Base-by-base conservation (phyloP, 2,329 filamentous ascomycete genomes). In the Rhynchosporium secalis region DNA sequence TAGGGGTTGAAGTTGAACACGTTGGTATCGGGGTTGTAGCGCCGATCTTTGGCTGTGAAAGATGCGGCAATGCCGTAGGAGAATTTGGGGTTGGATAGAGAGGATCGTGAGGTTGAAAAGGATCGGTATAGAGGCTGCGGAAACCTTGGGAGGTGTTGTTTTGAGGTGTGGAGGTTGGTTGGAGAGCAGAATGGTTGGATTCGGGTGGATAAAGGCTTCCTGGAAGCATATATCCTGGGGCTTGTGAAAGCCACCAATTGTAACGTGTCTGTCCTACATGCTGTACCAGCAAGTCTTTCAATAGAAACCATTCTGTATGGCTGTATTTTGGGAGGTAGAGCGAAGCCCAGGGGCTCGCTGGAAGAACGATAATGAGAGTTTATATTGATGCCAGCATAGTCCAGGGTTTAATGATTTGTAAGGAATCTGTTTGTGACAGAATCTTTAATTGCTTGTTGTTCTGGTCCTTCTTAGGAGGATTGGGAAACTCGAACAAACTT, bases 21-120 rank as follows among this genome's bases (percentile, higher is more conserved):
- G 76, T 92, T 87, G 54, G 80, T 81, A n/a, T 82, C 77, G 12
- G 88, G 86, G 66, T 89, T 83, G 77, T 87, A 92, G 38, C 81
- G 81, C 49, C 81, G 83, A 69, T 86, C 84, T 75, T 94, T 94
- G 62, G 85, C 88, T 55, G 87, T 88, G 72, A 89, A 92, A 4
- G 90, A 90, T 5, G 88, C 88, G 36, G 89, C 87, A 63, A 91
- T 82, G 67, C 88, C 82, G 74, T 91, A 92, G 58, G 83, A 84
- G 72, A 91, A 74, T 60, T 70, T 74, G 0, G 70, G 31, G 12
- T 12, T 67, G 7, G 71, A 68, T 29, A 43, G 54, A 20, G 36
- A 47, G 8, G 61, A 31, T 41, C 29, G 60, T 15, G 70, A 69
- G n/a, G 68, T 68, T 26, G 66, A 66, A 47, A 72, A 70, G 36